Conservation (phyloP, 495 filamentous ascomycete species). For the Penicillium cinerascens region DNA sequence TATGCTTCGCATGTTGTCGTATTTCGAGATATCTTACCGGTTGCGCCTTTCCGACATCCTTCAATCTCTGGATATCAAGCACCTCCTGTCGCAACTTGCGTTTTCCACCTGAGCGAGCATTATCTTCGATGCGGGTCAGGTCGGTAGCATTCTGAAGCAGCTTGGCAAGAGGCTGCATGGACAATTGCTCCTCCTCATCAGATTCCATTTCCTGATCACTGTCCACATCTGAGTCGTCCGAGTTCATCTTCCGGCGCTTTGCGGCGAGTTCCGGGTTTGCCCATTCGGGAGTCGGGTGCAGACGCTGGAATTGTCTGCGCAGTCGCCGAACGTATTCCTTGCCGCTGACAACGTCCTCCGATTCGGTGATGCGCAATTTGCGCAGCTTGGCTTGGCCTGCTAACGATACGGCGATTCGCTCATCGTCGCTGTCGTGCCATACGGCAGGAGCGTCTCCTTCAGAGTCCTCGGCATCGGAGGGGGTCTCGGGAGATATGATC, state of each 20-base stretch:
- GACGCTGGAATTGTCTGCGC: constrained; percentile 72
- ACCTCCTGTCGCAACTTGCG: constrained; percentile 78
- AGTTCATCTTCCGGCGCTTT: constrained; percentile 54
- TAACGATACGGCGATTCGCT: constrained; percentile 77
- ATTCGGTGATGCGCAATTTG: constrained; percentile 74
- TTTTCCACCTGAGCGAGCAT: constrained; percentile 36
- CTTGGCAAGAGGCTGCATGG: constrained; percentile 71
- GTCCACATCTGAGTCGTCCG: constrained; percentile 42
- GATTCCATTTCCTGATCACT: constrained; percentile 46
- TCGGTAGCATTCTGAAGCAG: constrained; percentile 68
- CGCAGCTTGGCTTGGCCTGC: constrained; percentile 66
- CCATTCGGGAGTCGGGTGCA: constrained; percentile 82
- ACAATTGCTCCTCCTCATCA: constrained; percentile 58
- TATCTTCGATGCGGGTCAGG: constrained; percentile 46
- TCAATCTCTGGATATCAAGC: constrained; percentile 74
- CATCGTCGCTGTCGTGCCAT: constrained; percentile 97
- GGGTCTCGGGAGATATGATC: constrained; percentile 31
- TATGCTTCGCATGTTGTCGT: neutral
- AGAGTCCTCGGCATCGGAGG: constrained; percentile 35
- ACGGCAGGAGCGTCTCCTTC: constrained; percentile 48
- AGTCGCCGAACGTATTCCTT: constrained; percentile 79
- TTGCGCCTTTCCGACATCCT: constrained; percentile 58
- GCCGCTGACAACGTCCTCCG: constrained; percentile 81
- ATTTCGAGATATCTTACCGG: constrained; percentile 43
- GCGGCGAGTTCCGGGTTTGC: constrained; percentile 44